Evolutionary conservation across 1,284 basidiomycete genomes (phyloP), one percentile per base, ranked within the genome.

Genomic region (Cutaneotrichosporon spelunceum): DNA sequence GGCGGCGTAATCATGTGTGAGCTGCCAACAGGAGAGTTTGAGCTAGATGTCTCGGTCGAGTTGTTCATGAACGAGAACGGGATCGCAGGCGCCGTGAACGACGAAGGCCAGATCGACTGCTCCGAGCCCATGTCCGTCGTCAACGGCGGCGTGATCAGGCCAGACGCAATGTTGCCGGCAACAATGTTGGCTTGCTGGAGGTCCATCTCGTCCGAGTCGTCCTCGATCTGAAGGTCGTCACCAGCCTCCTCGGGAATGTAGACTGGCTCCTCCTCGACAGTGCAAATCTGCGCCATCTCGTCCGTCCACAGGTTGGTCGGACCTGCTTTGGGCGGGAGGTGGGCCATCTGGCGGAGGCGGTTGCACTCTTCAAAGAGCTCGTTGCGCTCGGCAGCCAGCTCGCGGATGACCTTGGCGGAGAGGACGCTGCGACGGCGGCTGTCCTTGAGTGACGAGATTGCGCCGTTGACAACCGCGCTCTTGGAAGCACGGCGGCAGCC

Each of bases 381-480:
- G 75, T 93, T 89, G 13, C 88, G 80, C 79, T 93, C 90, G 68
- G 83, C 78, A 71, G 88, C 88, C 72, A 93, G 75, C 56, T 85
- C 76, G 59, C 90, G 87, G 55, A 93, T 82, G 74, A 92, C 87
- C 67, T 86, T 84, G 13, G 88, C 84, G 24, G 90, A 90, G 59
- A 90, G 81, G 48, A 88, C 80, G 60, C 91, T 86, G 73, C 91
- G 88, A 55, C 89, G 84, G 63, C 91, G 86, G 58, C 88, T 87
- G 53, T 88, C 85, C 72, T 89, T 87, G 68, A 93, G 85, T 76
- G 93, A 87, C 0, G 89, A 86, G 74, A 93, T 93, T 64, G 86
- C 88, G 52, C 89, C 91, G 81, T 94, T 95, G 78, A 97, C 93
- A 75, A 96, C 95, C 62, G 90, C 88, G 19, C 89, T 90, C 81